phyloP scores from a whole-genome alignment of 495 filamentous ascomycete species.

The Sordaria brevicollis region DNA sequence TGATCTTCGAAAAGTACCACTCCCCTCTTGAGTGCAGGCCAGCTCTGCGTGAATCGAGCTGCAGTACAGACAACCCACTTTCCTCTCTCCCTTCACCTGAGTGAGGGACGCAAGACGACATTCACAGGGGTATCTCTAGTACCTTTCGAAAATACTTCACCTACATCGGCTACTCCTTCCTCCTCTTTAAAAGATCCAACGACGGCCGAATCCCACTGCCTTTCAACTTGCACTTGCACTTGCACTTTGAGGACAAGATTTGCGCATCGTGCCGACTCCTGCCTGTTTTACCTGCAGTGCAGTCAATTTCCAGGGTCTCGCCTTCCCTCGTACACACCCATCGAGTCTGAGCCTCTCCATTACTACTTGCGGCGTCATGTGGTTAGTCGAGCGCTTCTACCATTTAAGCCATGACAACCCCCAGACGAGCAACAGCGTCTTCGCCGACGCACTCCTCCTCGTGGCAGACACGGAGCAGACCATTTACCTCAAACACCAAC shows the following conservation, averaged over 20 bases:
- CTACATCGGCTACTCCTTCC: not conserved
- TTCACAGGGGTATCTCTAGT: not conserved
- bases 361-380: not conserved
- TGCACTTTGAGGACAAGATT: not conserved
- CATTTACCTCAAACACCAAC: not conserved
- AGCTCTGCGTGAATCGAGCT: too few species aligned
- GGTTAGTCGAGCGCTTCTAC: not conserved
- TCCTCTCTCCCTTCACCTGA: not conserved
- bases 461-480: not conserved
- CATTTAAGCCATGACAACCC: not conserved
- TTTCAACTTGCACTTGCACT: not conserved
- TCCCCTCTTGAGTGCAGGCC: not conserved
- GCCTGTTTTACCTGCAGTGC: not conserved
- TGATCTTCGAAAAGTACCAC: not conserved
- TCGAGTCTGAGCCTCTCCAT: not conserved
- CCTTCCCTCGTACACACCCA: not conserved
- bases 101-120: not conserved
- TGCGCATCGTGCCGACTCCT: not conserved
- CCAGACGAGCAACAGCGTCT: not conserved
- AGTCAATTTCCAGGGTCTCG: not conserved
- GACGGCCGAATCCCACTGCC: not conserved
- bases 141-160: not conserved
- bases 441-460: not conserved
- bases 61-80: too few species aligned
- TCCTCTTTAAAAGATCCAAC: not conserved